A percentile compares a stretch with the other conserved stretches of the same genome.
These are phyloP conservation scores for Fusarium pseudonygamai DNA, from an alignment of 2,329 filamentous ascomycete genomes.

Conservation along the genomic window DNA sequence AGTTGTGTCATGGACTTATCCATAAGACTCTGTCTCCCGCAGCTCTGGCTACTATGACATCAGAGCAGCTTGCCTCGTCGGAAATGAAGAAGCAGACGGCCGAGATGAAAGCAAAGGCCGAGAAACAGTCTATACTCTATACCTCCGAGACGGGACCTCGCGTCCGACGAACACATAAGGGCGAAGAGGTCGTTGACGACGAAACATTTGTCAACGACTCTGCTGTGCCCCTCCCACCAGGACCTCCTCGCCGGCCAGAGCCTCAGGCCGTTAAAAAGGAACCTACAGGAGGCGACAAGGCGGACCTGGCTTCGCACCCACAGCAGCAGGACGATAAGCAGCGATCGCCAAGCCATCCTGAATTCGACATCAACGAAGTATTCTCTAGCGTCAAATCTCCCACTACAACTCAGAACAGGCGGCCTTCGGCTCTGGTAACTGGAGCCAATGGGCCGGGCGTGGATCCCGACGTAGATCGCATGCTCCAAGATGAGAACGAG, in stretches of 20 bases:
- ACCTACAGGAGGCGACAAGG: conserved; percentile 39
- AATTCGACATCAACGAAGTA: conserved; percentile 87
- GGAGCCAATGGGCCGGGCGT: conserved; percentile 68
- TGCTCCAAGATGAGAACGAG: conserved; percentile 83
- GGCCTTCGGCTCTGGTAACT: conserved; percentile 58
- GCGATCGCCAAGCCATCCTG: conserved; percentile 63
- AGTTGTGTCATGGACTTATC: conserved; percentile 80
- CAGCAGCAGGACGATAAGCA: conserved; percentile 56
- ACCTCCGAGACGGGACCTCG: conserved; percentile 76
- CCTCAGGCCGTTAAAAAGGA: conserved; percentile 49
- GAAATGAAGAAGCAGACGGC: conserved; percentile 83
- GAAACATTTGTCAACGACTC: conserved; percentile 62
- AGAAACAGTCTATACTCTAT: conserved; percentile 86
- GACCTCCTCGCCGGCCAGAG: conserved; percentile 34
- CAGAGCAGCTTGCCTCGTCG: conserved; percentile 90
- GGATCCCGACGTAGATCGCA: conserved; percentile 89
- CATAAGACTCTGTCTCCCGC: conserved; percentile 75
- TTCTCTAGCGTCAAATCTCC: conserved; percentile 86
- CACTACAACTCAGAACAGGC: conserved; percentile 57
- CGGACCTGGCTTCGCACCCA: conserved; percentile 41
- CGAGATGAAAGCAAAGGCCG: conserved; percentile 78
- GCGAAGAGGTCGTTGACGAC: conserved; percentile 87
- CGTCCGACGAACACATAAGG: conserved; percentile 91
- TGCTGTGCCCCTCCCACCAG: conserved; percentile 43
- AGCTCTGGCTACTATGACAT: conserved; percentile 86